Base-by-base conservation (phyloP, 805 yeast genomes). In the Huiozyma sinensis region DNA sequence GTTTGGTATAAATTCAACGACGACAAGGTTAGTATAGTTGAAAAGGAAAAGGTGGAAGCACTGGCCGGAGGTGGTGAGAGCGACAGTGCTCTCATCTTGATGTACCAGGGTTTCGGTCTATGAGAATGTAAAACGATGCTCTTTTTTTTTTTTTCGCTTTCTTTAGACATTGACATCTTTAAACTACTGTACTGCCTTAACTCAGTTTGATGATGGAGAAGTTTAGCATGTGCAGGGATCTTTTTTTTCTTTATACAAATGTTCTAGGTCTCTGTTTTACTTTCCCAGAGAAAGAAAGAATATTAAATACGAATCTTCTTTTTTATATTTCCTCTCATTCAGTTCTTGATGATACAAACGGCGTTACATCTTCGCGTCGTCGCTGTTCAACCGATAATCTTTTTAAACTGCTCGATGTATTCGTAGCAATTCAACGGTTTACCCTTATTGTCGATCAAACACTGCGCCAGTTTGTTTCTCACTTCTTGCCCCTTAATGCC, bases 21-120 rank as follows among this genome's bases (percentile, higher is more conserved):
- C 64, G 95, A 89, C 65, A 82, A 82, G 60, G 95, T 92, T 12
- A 69, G 77, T 6, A 67, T 72, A 36, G 88, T 89, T n/a, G 77
- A 73, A 49, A 83, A 78, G 57, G 92, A 88, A 42, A 86, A 77
- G 58, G 79, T 92, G 48, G 95, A 88, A 62, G 64, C 75, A 45
- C 72, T 92, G 52, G 84, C 97, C 5, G 99, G 98, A 38, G 99
- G 99, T 45, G 97, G 97, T 46, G 98, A 94, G 68, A 79, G 95
- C 54, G 99, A 92, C 64, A 80, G 92, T 56, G 99, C 98, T 2
- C 75, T 92, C 63, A 81, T 92, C 44, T 72, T 90, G 52, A 67
- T 92, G 44, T 92, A 92, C 69, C 82, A 81, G 60, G 94, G 87
- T 6, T 76, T 82, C 50, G 95, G 90, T 13, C 67, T 82, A 51